Base-by-base conservation (phyloP, 2,329 filamentous ascomycete genomes). In the Lasiodiplodia gonubiensis region DNA sequence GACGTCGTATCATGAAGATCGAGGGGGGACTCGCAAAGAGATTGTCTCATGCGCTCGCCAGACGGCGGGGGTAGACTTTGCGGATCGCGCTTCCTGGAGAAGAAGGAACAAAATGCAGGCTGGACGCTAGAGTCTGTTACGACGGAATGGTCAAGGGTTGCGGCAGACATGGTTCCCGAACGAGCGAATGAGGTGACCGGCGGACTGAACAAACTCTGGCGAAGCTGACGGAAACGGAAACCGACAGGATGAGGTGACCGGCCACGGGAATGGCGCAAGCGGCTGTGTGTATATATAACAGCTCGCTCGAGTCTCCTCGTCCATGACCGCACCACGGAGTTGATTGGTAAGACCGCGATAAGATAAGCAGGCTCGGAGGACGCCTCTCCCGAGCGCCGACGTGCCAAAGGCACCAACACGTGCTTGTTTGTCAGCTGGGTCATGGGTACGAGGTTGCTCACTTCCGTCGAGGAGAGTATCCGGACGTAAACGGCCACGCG, bases 341-440 rank as follows among this genome's bases (percentile, higher is more conserved):
- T 46, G 55, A 60, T 63, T 54, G 27, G 49, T 35, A 65, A 54
- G 61, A 48, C 60, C 35, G 46, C 60, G 61, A 53, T 64, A 18
- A 53, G 48, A 53, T 35, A 53, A 35, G 57, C 39, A 48, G 60
- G 48, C 48, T 61, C 57, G 57, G 57, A 35, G 42, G n/a, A 49
- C 21, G 39, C 23, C 25, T 23, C 57, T 49, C 25, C 57, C 57
- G 57, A 49, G 11, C 23, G 35, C 55, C 37, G 37, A 46, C 33
- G 21, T 23, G 33, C 54, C 30, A 21, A 23, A 25, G 21, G 27
- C 52, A 16, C 53, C 30, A 33, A 33, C 30, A 33, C 30, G 30
- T 33, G 30, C 10, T 6, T 33, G 30, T 33, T 33, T 33, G 30
- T 33, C 30, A 33, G 30, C 30, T 33, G 30, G 30, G 10, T 6